Evolutionary conservation across 1,139 yeast species (phyloP).

Genomic region (Petasospora fabianii): DNA sequence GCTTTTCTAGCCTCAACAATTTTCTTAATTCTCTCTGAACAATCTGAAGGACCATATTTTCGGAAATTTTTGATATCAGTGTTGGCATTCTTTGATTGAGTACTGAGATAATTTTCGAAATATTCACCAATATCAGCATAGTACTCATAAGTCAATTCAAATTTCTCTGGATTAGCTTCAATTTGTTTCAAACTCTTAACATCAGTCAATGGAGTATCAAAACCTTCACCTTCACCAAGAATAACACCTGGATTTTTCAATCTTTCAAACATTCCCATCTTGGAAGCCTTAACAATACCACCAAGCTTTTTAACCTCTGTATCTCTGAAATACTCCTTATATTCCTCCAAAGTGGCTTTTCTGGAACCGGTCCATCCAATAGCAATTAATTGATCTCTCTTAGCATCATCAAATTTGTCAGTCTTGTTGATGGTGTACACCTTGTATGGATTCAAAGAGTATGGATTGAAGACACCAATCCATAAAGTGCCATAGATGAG

Average conservation of each 20-base stretch:
- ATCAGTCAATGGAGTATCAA: conserved; percentile 50
- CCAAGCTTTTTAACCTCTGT: conserved; percentile 64
- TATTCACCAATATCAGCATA: conserved; percentile 47
- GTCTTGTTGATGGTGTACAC: conserved; percentile 25
- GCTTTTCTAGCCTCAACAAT: conserved; percentile 31
- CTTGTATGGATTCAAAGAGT: conserved; percentile 43
- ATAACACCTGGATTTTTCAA: conserved; percentile 59
- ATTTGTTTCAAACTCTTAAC: conserved; percentile 31
- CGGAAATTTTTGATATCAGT: conserved; percentile 43
- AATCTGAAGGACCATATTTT: conserved; percentile 55
- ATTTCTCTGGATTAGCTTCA: conserved; percentile 34
- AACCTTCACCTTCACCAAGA: conserved; percentile 80
- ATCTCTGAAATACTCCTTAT: conserved; percentile 67
- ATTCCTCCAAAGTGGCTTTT: conserved; percentile 67
- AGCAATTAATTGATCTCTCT: conserved; percentile 52
- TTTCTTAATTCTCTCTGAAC: conserved; percentile 41
- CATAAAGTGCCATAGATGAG: conserved; percentile 57
- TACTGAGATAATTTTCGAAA: conserved; percentile 35
- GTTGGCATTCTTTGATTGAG: conserved; percentile 31
- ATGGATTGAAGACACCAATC: conserved; percentile 78
- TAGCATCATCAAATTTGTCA: conserved; percentile 27
- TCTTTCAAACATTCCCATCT: conserved; percentile 61
- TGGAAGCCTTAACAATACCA: conserved; percentile 76
- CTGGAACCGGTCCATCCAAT: conserved; percentile 95
- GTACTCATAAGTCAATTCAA: conserved; percentile 50